Evolutionary conservation across 345 rosid species (phyloP).

Genomic region (Limnanthes douglasii): DNA sequence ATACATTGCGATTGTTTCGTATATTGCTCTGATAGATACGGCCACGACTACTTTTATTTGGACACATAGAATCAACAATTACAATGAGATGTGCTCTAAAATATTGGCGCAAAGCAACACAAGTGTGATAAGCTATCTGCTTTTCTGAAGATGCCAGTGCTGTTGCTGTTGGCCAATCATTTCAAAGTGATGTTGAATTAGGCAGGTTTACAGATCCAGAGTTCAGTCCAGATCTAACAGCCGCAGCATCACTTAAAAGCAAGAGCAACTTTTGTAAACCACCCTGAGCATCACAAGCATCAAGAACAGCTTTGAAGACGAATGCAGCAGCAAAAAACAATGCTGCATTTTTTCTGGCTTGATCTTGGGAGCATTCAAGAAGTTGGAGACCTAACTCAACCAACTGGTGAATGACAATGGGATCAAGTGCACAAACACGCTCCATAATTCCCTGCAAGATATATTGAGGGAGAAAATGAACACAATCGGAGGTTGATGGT

Average conservation of each 20-base stretch:
- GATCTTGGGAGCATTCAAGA: slow-evolving; percentile 79
- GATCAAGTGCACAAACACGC: slow-evolving; percentile 92
- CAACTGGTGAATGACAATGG: slow-evolving; percentile 60
- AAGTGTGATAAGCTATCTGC: slow-evolving; percentile 89
- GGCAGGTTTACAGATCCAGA: too few relatives aligned
- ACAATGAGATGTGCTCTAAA: slow-evolving; percentile 91
- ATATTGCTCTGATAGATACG: too few relatives aligned
- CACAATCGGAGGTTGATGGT: too few relatives aligned
- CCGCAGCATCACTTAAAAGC: slow-evolving; percentile 69
- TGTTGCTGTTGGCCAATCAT: slow-evolving; percentile 76
- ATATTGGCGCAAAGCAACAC: slow-evolving; percentile 93
- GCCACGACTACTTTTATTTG: slow-evolving; percentile 61
- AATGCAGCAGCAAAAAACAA: slow-evolving; percentile 92
- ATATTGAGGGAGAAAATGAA: too few relatives aligned
- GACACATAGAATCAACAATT: slow-evolving; percentile 85
- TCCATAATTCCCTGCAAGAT: slow-evolving; percentile 99
- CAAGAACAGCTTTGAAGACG: slow-evolving; percentile 89
- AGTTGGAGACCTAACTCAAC: slow-evolving; percentile 85
- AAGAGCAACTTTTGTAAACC: slow-evolving; percentile 72
- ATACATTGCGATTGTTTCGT: slow-evolving; percentile 50
- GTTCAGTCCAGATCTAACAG: slow-evolving; percentile 82
- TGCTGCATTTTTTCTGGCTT: slow-evolving; percentile 86
- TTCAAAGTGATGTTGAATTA: too few relatives aligned
- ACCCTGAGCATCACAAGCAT: slow-evolving; percentile 91
- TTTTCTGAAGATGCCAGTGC: slow-evolving; percentile 85